These are phyloP conservation scores for Eremomyces bilateralis DNA, from an alignment of 495 filamentous ascomycete genomes.

Conservation along the genomic window DNA sequence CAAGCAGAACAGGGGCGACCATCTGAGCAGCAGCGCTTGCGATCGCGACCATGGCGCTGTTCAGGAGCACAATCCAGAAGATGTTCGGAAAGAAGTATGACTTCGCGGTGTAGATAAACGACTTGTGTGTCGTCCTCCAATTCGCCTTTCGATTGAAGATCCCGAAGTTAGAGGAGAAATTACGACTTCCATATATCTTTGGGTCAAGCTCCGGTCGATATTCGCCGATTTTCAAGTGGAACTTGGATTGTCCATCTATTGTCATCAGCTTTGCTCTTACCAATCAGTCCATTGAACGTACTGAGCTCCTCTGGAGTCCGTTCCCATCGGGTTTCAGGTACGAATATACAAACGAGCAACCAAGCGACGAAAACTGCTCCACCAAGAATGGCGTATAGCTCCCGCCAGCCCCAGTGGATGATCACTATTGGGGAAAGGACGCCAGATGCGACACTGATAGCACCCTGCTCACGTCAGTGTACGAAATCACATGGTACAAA, in stretches of 20 bases:
- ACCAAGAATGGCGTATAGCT: constrained; percentile 13
- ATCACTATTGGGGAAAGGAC: constrained; percentile 9
- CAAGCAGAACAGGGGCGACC: constrained; percentile 9
- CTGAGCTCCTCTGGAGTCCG: constrained; percentile 9
- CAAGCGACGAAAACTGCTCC: constrained; percentile 9
- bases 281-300: no score
- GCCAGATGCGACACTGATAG: constrained; percentile 9
- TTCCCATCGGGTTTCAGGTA: constrained; percentile 14
- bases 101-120: not conserved
- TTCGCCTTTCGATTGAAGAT: not conserved
- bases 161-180: not conserved
- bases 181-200: not conserved
- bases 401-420: constrained; percentile 11
- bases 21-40: constrained; percentile 9
- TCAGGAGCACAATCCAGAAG: constrained; percentile 11
- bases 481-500: no score
- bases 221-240: constrained; percentile 3
- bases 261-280: no score
- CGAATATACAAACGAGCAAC: constrained; percentile 9
- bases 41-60: constrained; percentile 11
- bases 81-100: not conserved
- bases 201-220: constrained; percentile 5
- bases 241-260: constrained; percentile 1
- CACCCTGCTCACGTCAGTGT: no score
- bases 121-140: not conserved